phyloP scores from a whole-genome alignment of 768 basidiomycete genomes.

The Floccularia luteovirens region DNA sequence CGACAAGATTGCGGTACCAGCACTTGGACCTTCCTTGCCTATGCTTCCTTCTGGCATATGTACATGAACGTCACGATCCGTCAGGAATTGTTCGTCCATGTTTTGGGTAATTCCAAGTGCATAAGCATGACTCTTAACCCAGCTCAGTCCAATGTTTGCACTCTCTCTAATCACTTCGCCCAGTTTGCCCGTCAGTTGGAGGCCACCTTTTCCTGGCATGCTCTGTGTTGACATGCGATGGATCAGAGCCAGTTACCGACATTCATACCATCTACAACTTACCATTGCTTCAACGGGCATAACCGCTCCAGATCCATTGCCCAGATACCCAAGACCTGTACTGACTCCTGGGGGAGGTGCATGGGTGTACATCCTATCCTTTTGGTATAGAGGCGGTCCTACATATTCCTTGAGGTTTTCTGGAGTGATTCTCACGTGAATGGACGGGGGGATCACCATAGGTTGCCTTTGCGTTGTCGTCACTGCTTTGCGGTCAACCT shows the following conservation, averaged over 20 bases:
- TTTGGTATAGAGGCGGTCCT: slow-evolving; percentile 92
- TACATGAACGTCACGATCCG: slow-evolving; percentile 85
- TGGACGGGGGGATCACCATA: slow-evolving; percentile 67
- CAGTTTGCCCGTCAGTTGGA: slow-evolving; percentile 94
- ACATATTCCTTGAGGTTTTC: slow-evolving; percentile 96
- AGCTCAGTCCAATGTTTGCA: slow-evolving; percentile 90
- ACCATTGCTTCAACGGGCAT: slow-evolving; percentile 97
- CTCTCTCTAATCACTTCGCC: slow-evolving; percentile 97
- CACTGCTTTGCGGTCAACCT: slow-evolving; percentile 38
- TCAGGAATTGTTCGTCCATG: slow-evolving; percentile 69
- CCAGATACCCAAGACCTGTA: slow-evolving; percentile 92
- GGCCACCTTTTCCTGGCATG: slow-evolving; percentile 92
- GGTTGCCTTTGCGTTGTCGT: slow-evolving; percentile 80
- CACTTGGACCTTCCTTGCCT: slow-evolving; percentile 94
- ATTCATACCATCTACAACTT: no score
- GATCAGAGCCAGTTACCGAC: slow-evolving; percentile 1
- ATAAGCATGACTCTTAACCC: slow-evolving; percentile 87
- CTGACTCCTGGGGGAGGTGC: slow-evolving; percentile 88
- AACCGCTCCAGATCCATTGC: slow-evolving; percentile 93
- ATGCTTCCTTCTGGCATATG: slow-evolving; percentile 96
- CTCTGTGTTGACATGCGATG: slow-evolving; percentile 37
- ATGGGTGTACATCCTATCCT: slow-evolving; percentile 81
- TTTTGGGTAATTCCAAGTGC: slow-evolving; percentile 79
- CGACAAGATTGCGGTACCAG: slow-evolving; percentile 88
- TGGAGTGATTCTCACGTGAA: slow-evolving; percentile 75